Evolutionary conservation across 2,329 filamentous ascomycete species (phyloP).

Genomic region (Epichloe aotearoae): DNA sequence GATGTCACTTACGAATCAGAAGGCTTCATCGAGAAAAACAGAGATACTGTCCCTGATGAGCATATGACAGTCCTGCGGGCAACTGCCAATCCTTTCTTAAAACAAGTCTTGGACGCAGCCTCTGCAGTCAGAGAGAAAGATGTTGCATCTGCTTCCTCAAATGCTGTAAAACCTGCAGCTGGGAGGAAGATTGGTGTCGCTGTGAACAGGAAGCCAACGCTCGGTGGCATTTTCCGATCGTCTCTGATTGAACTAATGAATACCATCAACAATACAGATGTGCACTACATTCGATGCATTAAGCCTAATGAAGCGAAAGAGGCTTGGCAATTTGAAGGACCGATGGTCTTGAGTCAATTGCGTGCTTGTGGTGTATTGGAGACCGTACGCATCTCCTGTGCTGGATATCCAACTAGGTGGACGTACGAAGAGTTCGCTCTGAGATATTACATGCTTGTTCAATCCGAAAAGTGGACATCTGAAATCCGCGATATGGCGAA

Average conservation of each 20-base stretch:
- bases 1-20: slow-evolving; percentile 98
- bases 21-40: slow-evolving; percentile 98
- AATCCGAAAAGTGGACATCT: slow-evolving; percentile 77
- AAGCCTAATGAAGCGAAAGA: slow-evolving; percentile 97
- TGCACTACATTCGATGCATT: slow-evolving; percentile 98
- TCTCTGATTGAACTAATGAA: slow-evolving; percentile 96
- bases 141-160: slow-evolving; percentile 45
- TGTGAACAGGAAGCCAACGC: slow-evolving; percentile 88
- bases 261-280: slow-evolving; percentile 95
- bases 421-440: slow-evolving; percentile 97
- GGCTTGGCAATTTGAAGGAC: slow-evolving; percentile 95
- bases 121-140: slow-evolving; percentile 86
- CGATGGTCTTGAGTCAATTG: slow-evolving; percentile 95
- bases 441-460: slow-evolving; percentile 95
- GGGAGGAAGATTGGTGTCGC: slow-evolving; percentile 83
- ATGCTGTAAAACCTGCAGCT: slow-evolving; percentile 65
- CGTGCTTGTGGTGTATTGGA: slow-evolving; percentile 97
- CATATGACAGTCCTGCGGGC: slow-evolving; percentile 85
- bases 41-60: slow-evolving; percentile 95
- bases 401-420: slow-evolving; percentile 95
- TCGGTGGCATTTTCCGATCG: slow-evolving; percentile 97
- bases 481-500: slow-evolving; percentile 93
- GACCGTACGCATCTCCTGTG: slow-evolving; percentile 93
- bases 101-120: slow-evolving; percentile 72
- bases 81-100: slow-evolving; percentile 75